phyloP scores from a whole-genome alignment of 2,329 filamentous ascomycete species.

The Ophiostoma perfectum region DNA sequence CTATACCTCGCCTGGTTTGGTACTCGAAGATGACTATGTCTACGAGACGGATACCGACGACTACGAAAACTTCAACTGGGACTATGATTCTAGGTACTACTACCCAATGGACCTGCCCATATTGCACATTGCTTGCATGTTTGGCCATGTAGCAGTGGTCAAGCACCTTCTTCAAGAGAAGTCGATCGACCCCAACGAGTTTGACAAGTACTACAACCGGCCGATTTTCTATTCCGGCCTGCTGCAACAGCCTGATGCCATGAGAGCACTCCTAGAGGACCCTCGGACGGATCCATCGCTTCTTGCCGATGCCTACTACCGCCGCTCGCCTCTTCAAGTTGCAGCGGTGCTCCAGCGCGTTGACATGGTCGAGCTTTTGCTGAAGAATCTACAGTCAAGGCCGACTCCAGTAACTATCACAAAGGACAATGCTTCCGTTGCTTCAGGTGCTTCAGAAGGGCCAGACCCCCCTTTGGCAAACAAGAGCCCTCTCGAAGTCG shows the following conservation, averaged over 20 bases:
- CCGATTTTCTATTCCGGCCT: neutral
- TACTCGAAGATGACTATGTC: neutral
- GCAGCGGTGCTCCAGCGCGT: neutral
- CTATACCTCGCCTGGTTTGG: neutral
- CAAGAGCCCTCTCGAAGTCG: neutral
- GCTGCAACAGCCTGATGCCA: neutral
- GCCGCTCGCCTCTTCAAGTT: neutral
- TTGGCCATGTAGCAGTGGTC: neutral
- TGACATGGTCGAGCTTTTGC: neutral
- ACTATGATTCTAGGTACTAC: neutral
- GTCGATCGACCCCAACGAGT: neutral
- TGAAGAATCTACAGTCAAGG: neutral
- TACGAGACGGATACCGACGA: neutral
- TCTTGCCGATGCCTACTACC: neutral
- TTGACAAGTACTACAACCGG: conserved; percentile 7
- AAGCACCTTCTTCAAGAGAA: neutral
- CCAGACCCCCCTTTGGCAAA: neutral
- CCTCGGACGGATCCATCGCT: neutral
- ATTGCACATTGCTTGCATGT: neutral
- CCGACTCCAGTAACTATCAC: neutral
- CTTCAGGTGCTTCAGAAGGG: neutral
- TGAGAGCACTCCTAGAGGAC: neutral
- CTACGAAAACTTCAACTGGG: neutral
- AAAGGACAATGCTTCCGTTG: neutral
- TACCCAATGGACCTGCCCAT: neutral